Percentiles rank a stretch among this genome's conserved stretches.
Evolutionary conservation across 495 filamentous ascomycete genomes (phyloP).

Genomic region (Rhizodiscina lignyota): DNA sequence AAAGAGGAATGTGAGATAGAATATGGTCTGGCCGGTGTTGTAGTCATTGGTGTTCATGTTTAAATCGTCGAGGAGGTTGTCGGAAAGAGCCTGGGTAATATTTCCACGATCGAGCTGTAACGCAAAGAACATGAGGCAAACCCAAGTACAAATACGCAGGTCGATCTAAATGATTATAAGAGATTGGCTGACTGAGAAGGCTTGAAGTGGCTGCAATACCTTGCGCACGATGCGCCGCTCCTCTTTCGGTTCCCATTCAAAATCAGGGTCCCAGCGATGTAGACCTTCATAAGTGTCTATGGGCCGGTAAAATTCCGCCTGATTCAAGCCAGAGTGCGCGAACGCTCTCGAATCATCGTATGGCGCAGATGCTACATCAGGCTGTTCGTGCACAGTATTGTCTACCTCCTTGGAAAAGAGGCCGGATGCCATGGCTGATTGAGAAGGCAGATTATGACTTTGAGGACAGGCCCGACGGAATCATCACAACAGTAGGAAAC

Average conservation of each 20-base stretch:
- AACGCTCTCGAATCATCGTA: too few relatives aligned
- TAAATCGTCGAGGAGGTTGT: constrained; percentile 49
- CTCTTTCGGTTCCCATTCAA: constrained; percentile 52
- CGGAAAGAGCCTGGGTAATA: constrained; percentile 50
- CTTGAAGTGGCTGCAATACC: constrained; percentile 24
- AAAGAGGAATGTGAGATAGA: constrained; percentile 43
- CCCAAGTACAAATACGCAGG: constrained; percentile 39
- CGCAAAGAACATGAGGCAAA: constrained; percentile 69
- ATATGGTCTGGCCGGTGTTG: constrained; percentile 63
- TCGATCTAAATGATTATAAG: constrained; percentile 37
- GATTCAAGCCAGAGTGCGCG: too few relatives aligned
- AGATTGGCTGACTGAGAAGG: constrained; percentile 14
- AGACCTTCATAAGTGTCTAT: constrained; percentile 46
- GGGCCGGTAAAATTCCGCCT: constrained; percentile 26
- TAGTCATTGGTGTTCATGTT: constrained; percentile 57
- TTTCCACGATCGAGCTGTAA: constrained; percentile 71
- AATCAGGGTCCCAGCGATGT: constrained; percentile 63
- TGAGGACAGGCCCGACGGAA: too few relatives aligned
- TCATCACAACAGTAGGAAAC: too few relatives aligned
- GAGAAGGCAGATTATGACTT: too few relatives aligned
- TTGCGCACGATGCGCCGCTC: constrained; percentile 52
- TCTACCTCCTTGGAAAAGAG: too few relatives aligned
- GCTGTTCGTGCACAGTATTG: too few relatives aligned
- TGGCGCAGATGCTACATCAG: too few relatives aligned
- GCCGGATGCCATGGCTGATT: too few relatives aligned